Base-by-base conservation (phyloP, 768 basidiomycete species). In the Boletus subcaerulescens region DNA sequence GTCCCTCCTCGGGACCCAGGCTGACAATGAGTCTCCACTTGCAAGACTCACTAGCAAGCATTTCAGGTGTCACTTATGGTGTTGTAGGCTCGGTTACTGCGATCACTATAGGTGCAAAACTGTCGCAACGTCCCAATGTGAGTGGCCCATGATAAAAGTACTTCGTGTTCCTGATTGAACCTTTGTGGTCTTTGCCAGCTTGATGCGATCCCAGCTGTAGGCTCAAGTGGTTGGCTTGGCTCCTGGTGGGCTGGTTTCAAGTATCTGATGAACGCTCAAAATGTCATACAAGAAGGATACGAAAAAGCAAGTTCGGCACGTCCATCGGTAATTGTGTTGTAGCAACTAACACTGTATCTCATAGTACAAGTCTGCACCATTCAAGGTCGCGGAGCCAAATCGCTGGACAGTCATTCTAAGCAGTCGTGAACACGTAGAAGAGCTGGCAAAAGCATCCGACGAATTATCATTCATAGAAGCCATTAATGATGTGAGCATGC, bases 321-420 rank as follows among this genome's bases (percentile, higher is more conserved):
- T 32, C 11, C 1, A 32, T 17, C 9, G 29, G 10, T 7, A 4
- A 6, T 33, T 2, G 9, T 18, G 29, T 29, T 15, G 7, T 5
- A 39, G 6, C 13, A 14, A 46, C 17, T n/a, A 8, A 39, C 14
- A 13, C 8, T 18, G 31, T 20, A 12, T 13, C 3, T 33, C 18
- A 17, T 13, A 53, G 52, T 31, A 47, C 40, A 42, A 66, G 22
- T 55, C 48, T 11, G 50, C 53, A 3, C 52, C 68, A 5, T 77
- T 75, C 61, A 75, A 70, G 45, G 55, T 74, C 8, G 54, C 72
- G 0, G 53, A 57, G 1, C 26, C 60, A 3, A 20, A 35, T 9
- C 60, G 62, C n/a, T 82, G 80, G 81, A 50, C 64, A 0, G 71
- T 81, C 24, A 42, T 83, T 12, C 45, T 76, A 1, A 63, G 63